Evolutionary conservation across 106 monocot genomes (phyloP).

Genomic region (Chionographis japonica): DNA sequence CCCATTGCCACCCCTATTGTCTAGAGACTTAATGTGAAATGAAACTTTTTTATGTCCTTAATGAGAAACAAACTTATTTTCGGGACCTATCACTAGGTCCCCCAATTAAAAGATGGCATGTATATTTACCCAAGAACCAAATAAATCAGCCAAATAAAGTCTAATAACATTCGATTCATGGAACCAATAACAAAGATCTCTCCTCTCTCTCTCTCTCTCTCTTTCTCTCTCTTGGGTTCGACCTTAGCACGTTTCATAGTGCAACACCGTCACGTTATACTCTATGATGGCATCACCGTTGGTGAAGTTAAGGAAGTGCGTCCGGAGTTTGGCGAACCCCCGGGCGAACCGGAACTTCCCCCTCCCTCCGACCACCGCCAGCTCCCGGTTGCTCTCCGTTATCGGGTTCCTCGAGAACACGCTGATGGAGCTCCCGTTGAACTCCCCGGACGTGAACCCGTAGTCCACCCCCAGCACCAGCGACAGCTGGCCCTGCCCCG

Average conservation of each 20-base stretch:
- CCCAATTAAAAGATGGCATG: too few species aligned
- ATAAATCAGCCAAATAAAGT: too few species aligned
- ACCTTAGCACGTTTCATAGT: background rate
- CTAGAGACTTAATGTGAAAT: too few species aligned
- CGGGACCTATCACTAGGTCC: too few species aligned
- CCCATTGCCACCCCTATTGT: too few species aligned
- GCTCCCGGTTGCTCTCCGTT: conserved; percentile 7
- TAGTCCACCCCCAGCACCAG: conserved; percentile 20
- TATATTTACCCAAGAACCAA: too few species aligned
- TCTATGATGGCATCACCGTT: conserved; percentile 31
- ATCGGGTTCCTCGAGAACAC: conserved; percentile 24
- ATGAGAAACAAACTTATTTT: too few species aligned
- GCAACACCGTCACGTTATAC: conserved; percentile 21
- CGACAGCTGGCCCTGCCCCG: conserved; percentile 2
- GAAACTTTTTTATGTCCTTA: too few species aligned
- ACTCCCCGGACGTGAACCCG: conserved; percentile 17
- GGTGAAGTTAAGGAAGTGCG: background rate
- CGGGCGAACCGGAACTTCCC: conserved; percentile 28
- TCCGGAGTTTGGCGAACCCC: conserved; percentile 12
- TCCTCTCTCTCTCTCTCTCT: too few species aligned
- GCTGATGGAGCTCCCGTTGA: conserved; percentile 30
- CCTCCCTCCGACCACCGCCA: conserved; percentile 28
- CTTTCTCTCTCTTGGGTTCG: too few species aligned
- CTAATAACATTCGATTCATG: too few species aligned
- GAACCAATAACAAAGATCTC: too few species aligned